Conservation (phyloP, 2,329 filamentous ascomycete genomes). For the Phyllachora maydis region DNA sequence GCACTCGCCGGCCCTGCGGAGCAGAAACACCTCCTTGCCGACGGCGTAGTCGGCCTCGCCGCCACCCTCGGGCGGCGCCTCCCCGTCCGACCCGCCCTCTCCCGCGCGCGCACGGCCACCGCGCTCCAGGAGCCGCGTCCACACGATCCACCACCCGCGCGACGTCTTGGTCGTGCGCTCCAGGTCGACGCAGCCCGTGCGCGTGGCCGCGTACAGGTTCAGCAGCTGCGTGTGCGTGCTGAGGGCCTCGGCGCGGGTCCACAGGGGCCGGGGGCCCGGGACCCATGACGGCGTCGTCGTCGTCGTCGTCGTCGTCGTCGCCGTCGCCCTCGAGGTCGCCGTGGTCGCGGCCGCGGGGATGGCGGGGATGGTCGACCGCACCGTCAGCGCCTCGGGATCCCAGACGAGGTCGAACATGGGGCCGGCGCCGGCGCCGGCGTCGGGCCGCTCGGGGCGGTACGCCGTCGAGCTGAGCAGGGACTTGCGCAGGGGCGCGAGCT, state of each 20-base stretch:
- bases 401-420: conserved; percentile 42
- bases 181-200: conserved; percentile 19
- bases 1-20: conserved; percentile 38
- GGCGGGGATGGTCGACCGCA: conserved; percentile 45
- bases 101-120: no score
- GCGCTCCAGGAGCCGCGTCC: conserved; percentile 32
- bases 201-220: conserved; percentile 28
- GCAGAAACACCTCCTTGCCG: conserved; percentile 39
- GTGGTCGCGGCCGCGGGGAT: conserved; percentile 25
- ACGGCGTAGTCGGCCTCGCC: conserved; percentile 7
- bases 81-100: conserved; percentile 2
- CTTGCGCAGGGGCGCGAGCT: conserved; percentile 36
- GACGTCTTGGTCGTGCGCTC: conserved; percentile 46
- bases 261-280: no score
- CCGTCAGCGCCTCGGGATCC: conserved; percentile 31
- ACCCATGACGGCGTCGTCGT: no score
- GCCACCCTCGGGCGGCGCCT: conserved; percentile 1
- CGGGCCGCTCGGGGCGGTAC: conserved; percentile 31
- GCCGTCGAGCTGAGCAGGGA: conserved; percentile 32
- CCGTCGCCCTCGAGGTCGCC: conserved; percentile 2
- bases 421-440: conserved; percentile 11
- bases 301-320: no score
- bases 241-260: conserved; percentile 41
- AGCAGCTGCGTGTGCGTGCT: conserved; percentile 45
- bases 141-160: conserved; percentile 50